These are phyloP conservation scores for Astrocystis sublimbata DNA, from an alignment of 495 filamentous ascomycete genomes.

Conservation along the genomic window DNA sequence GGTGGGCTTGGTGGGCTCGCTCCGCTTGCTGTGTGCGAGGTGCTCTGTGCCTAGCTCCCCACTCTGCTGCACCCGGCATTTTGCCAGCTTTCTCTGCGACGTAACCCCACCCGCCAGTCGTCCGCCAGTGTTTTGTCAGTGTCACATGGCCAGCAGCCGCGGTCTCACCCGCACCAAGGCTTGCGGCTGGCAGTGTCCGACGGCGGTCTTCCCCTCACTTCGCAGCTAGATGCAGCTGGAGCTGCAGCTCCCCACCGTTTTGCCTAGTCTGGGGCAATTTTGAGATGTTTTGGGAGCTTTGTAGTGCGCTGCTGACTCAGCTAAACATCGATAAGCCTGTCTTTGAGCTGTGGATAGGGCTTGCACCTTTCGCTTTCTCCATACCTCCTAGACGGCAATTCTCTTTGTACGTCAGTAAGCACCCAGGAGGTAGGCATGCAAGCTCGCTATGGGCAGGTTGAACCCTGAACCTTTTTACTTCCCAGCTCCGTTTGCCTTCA, in stretches of 20 bases:
- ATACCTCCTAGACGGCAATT: no score
- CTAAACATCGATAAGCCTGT: neutral
- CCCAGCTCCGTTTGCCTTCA: no score
- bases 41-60: no score
- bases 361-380: conserved; percentile 2
- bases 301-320: conserved; percentile 22
- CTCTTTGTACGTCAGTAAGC: no score
- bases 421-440: no score
- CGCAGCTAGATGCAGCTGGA: neutral
- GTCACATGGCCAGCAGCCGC: neutral
- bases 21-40: no score
- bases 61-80: conserved; percentile 17
- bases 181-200: neutral
- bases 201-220: neutral
- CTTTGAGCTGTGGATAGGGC: conserved; percentile 8
- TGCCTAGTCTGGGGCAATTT: conserved; percentile 12
- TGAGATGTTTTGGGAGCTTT: conserved; percentile 8
- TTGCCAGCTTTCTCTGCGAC: neutral
- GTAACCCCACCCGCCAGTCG: neutral
- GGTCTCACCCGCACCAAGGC: neutral
- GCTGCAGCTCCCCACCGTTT: neutral
- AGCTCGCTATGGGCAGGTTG: no score
- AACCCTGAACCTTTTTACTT: no score
- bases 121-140: no score
- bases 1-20: no score